Evolutionary conservation across 352 stramenopile genomes (phyloP), one percentile per base, ranked within the genome.

Genomic region (Hyaloperonospora arabidopsidis): DNA sequence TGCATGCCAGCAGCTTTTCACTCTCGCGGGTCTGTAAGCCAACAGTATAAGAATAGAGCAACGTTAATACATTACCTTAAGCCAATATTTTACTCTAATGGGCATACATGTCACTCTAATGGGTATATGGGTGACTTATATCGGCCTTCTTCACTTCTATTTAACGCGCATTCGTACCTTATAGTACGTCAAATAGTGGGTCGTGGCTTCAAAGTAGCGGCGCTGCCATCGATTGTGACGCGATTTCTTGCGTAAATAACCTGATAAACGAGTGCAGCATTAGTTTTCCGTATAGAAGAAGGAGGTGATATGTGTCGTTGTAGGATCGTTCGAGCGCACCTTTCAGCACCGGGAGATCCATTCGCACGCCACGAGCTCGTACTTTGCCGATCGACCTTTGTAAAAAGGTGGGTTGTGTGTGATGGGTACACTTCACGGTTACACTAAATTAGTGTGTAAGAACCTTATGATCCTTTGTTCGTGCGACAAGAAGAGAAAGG

Each of bases 111-210:
- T 18, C n/a, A n/a, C n/a, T n/a, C n/a, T n/a, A n/a, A n/a, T n/a
- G n/a, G n/a, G n/a, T 18, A 18, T 18, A 41, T 18, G 35, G 2
- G n/a, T 18, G 11, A 18, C 13, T n/a, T 11, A 41, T 18, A 18
- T 41, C 35, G 12, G 3, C 25, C 3, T 7, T 29, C 7, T 54
- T 21, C 53, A 50, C n/a, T 19, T 5, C 19, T 22, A 18, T 11
- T 15, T 1, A 54, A 54, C 4, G 13, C 39, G 23, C 17, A 19
- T 13, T 22, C 10, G 28, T 47, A 95, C 86, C 86, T 99, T 99
- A 77, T 98, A 99, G 75, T 98, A 99, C 11, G 95, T 98, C 22
- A 99, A 75, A 69, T 97, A 97, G 74, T 98, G 89, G 45, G 94
- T 97, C 52, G 97, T 98, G 15, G 91, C 97, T 77, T 98, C 96